Evolutionary conservation across 148 eudicot genomes (phyloP).

Genomic region (Diospyros kaki): DNA sequence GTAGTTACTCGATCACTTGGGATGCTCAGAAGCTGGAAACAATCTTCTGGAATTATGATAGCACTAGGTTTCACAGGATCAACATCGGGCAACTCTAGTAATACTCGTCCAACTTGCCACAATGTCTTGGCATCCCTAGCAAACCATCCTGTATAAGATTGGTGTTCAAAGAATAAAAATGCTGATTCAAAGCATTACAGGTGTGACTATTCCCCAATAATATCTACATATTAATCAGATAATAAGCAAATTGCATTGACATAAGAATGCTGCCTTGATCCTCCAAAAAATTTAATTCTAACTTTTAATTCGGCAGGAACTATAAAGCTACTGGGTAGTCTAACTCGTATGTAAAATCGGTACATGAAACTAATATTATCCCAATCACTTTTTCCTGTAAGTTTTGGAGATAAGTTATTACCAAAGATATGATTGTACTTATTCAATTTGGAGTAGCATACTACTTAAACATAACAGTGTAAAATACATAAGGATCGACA

Average conservation of each 20-base stretch:
- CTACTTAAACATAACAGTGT: background rate
- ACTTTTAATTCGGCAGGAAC: background rate
- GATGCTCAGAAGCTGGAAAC: slow-evolving; percentile 68
- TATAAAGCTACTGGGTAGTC: background rate
- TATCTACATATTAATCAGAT: background rate
- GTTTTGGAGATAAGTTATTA: background rate
- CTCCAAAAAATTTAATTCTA: no score
- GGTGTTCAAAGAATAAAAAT: background rate
- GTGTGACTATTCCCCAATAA: no score
- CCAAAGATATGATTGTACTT: background rate
- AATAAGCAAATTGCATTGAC: background rate
- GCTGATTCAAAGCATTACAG: no score
- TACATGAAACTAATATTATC: background rate
- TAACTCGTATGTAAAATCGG: background rate
- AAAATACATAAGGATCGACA: background rate
- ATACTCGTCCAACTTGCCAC: slow-evolving; percentile 55
- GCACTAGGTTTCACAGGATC: slow-evolving; percentile 33
- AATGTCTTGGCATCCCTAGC: slow-evolving; percentile 67
- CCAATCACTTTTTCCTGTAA: background rate
- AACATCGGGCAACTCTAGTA: slow-evolving; percentile 40
- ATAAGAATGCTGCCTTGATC: background rate
- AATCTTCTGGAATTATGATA: slow-evolving; percentile 68
- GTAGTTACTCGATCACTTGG: slow-evolving; percentile 47
- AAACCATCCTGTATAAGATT: slow-evolving; percentile 75
- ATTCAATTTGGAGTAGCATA: background rate